Evolutionary conservation across 2,329 filamentous ascomycete genomes (phyloP).

Genomic region (Trichoderma sp.): DNA sequence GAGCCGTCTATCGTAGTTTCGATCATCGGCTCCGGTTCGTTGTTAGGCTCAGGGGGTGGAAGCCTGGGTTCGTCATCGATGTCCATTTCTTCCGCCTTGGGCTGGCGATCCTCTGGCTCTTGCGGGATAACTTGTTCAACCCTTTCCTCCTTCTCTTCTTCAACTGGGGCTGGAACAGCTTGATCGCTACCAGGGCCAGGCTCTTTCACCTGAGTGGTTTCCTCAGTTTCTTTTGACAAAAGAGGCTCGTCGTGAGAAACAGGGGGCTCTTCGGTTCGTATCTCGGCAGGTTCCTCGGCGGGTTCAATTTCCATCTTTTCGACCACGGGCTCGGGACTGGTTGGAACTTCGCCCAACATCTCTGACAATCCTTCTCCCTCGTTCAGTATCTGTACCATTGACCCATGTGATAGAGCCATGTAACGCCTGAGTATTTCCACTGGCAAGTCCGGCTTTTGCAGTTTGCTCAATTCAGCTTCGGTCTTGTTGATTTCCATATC

Average conservation of each 20-base stretch:
- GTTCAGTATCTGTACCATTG: slow-evolving; percentile 46
- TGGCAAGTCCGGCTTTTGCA: slow-evolving; percentile 41
- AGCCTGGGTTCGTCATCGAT: slow-evolving; percentile 29
- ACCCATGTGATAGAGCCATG: slow-evolving; percentile 47
- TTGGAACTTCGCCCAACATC: slow-evolving; percentile 39
- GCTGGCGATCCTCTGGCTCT: slow-evolving; percentile 26
- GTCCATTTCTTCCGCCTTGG: slow-evolving; percentile 44
- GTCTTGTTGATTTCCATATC: slow-evolving; percentile 51
- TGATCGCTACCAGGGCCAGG: not conserved
- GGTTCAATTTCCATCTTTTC: slow-evolving; percentile 4
- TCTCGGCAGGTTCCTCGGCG: not conserved
- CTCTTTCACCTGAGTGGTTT: not conserved
- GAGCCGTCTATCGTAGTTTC: not conserved
- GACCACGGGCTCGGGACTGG: not conserved
- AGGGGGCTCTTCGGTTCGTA: not conserved
- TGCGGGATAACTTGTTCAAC: slow-evolving; percentile 22
- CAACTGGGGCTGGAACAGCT: not conserved
- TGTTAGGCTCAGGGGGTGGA: not conserved
- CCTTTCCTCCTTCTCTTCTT: slow-evolving; percentile 7
- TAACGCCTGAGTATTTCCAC: slow-evolving; percentile 46
- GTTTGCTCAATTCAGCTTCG: slow-evolving; percentile 47
- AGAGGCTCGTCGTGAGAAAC: not conserved
- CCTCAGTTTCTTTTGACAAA: not conserved
- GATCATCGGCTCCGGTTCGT: not conserved
- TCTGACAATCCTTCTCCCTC: slow-evolving; percentile 43